Evolutionary conservation across 805 yeast genomes (phyloP), one percentile per base, ranked within the genome.

Genomic region (Yarrowia divulgata): DNA sequence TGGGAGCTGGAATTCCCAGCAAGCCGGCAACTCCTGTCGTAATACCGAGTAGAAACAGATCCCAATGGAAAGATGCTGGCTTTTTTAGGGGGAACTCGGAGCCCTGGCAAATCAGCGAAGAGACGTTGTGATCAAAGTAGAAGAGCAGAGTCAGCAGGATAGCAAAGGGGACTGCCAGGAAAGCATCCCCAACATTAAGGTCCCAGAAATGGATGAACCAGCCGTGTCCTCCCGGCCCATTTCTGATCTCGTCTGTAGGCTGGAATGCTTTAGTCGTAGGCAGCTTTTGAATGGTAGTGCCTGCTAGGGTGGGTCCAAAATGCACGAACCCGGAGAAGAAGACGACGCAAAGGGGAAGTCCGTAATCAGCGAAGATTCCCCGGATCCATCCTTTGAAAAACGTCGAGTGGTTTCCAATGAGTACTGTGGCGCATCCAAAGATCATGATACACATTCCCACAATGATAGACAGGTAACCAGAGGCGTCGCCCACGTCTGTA

Each of bases 51-150:
- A 95, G 79, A 49, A 90, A 84, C 75, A 93, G 90, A 78, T 94
- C 99, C 87, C 92, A 95, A 79, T 95, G 98, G 78, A 95, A 95
- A 0, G 94, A 82, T 0, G 97, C 86, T 0, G 98, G 97, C 75
- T 95, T 94, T 63, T 81, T 86, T 70, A 95, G 80, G 12, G 95
- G 96, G 77, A 83, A 95, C 67, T 90, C 88, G 34, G 88, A 85
- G 71, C 88, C 88, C 79, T 94, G 98, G 67, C 97, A 93, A 85
- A 95, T 95, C 69, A 94, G 81, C 0, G 98, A 89, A 1, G 97
- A 92, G 12, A 94, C 96, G 72, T 94, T 95, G 78, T 94, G 99
- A 79, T 94, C 99, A 78, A 93, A 95, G 78, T 92, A 94, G 79
- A 95, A 94, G 62, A 94, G 80, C 63, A 89, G 84, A 0, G 98